Base-by-base conservation (phyloP, 2,329 filamentous ascomycete genomes). In the Aspergillus ruber region DNA sequence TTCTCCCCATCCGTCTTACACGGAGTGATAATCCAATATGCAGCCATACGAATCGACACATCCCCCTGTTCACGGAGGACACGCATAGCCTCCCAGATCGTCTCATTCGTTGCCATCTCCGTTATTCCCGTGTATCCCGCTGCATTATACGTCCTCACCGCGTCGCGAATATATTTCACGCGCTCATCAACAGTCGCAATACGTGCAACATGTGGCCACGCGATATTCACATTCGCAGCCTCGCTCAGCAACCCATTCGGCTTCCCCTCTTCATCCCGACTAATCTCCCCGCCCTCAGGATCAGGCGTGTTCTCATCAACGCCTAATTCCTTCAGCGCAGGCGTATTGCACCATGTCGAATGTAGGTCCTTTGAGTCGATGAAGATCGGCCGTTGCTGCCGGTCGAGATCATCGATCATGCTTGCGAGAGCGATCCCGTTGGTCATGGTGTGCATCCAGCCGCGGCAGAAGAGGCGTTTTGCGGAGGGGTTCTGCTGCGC, bases 21-120 rank as follows among this genome's bases (percentile, higher is more conserved):
- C 4, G 72, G 74, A 6, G 65, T 56, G 25, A 77, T 73, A 48
- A 74, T 63, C 74, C 74, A 77, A 52, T 77, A 68, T 21, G 68
- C 70, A 8, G 71, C 71, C 4, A 77, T 55, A 6, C 72, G 65
- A 10, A 76, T 55, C 0, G 69, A 63, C 2, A 75, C 45, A n/a
- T 27, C 21, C 4, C 6, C 23, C 3, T 27, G 5, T n/a, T 53
- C 51, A 9, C 61, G 64, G 4, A 75, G 54, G 6, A 61, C 55
- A 2, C 66, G 53, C 39, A 76, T 58, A 0, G 69, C 66, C 27
- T 66, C 66, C 74, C 74, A 77, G 1, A 65, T 63, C 41, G 69
- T 71, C 43, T 76, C 73, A 49, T 76, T 72, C 67, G 74, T 76
- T 17, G 74, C 74, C 74, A 77, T 76, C 40, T 77, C 74, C 12